phyloP scores from a whole-genome alignment of 169 alveolate genomes.

The Cryptosporidium ubiquitum region DNA sequence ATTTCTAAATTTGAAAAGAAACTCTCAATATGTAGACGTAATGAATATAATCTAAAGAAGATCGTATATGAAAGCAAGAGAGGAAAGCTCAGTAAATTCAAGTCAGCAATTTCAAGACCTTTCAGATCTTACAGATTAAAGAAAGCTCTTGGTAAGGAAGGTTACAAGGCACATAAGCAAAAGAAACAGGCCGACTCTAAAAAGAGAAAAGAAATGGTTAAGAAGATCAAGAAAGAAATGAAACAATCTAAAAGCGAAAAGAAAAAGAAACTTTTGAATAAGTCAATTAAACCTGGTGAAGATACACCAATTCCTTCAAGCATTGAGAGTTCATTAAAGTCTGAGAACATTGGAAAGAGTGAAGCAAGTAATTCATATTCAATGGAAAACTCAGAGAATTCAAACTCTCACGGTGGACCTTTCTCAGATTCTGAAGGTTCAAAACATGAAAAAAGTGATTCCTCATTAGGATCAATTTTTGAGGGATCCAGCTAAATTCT shows the following conservation, averaged over 20 bases:
- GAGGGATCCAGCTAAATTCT: constrained; percentile 1
- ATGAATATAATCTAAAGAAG: constrained; percentile 60
- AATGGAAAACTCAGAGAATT: not conserved
- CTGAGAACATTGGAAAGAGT: not conserved
- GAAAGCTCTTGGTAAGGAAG: constrained; percentile 62
- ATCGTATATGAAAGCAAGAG: constrained; percentile 39
- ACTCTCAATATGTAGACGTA: constrained; percentile 23
- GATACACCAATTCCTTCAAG: constrained; percentile 35
- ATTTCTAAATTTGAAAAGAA: constrained; percentile 17
- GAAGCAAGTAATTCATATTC: not conserved
- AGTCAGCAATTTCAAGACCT: constrained; percentile 40
- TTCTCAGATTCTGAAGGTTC: not conserved
- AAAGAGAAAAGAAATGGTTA: constrained; percentile 43
- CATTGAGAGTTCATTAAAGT: not conserved
- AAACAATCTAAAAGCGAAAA: constrained; percentile 15
- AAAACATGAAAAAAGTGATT: not conserved
- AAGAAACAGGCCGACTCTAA: constrained; percentile 30
- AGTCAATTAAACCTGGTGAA: constrained; percentile 11
- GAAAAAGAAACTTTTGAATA: constrained; percentile 42
- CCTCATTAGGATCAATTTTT: constrained; percentile 4
- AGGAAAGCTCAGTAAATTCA: constrained; percentile 38
- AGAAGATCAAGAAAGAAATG: constrained; percentile 37
- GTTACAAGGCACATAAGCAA: constrained; percentile 28
- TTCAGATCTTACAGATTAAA: constrained; percentile 33
- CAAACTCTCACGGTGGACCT: not conserved